phyloP scores from a whole-genome alignment of 2,329 filamentous ascomycete species.

The Metarhizium guizhouense region DNA sequence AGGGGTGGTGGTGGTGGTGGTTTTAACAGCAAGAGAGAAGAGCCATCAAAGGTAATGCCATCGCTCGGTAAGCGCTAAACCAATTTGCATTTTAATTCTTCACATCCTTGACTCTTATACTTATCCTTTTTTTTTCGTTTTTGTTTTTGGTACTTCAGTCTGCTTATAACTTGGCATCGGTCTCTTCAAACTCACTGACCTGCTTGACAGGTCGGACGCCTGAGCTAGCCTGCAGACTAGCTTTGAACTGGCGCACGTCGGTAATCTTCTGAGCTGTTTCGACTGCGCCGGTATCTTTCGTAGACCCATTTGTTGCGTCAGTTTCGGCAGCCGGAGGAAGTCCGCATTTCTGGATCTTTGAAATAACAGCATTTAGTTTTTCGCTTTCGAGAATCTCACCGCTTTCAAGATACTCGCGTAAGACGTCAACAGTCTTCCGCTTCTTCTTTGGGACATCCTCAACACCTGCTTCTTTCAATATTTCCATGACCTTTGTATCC shows the following conservation, averaged over 20 bases:
- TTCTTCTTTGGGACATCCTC: slow-evolving; percentile 31
- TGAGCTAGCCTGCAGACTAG: slow-evolving; percentile 59
- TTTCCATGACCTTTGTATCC: slow-evolving; percentile 33
- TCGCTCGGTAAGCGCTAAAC: background rate
- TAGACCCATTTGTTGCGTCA: slow-evolving; percentile 22
- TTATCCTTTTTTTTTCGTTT: background rate
- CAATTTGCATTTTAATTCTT: background rate
- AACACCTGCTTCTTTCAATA: slow-evolving; percentile 27
- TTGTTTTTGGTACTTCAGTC: background rate
- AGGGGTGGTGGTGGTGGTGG: too few relatives aligned
- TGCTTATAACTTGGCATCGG: slow-evolving; percentile 66
- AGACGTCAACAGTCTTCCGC: slow-evolving; percentile 37
- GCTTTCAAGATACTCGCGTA: slow-evolving; percentile 41
- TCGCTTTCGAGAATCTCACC: slow-evolving; percentile 39
- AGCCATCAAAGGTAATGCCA: background rate
- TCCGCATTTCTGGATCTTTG: slow-evolving; percentile 34
- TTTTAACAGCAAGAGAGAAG: too few relatives aligned
- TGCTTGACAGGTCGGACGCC: slow-evolving; percentile 67
- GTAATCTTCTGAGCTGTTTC: slow-evolving; percentile 51
- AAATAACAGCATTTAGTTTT: slow-evolving; percentile 39
- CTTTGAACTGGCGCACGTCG: slow-evolving; percentile 75
- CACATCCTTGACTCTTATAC: too few relatives aligned
- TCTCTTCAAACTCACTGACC: slow-evolving; percentile 76
- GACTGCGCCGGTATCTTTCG: slow-evolving; percentile 33
- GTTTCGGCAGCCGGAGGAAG: slow-evolving; percentile 24